These are phyloP conservation scores for Chlamydomonas schloesseri DNA, from an alignment of 139 green algal species.

Conservation along the genomic window DNA sequence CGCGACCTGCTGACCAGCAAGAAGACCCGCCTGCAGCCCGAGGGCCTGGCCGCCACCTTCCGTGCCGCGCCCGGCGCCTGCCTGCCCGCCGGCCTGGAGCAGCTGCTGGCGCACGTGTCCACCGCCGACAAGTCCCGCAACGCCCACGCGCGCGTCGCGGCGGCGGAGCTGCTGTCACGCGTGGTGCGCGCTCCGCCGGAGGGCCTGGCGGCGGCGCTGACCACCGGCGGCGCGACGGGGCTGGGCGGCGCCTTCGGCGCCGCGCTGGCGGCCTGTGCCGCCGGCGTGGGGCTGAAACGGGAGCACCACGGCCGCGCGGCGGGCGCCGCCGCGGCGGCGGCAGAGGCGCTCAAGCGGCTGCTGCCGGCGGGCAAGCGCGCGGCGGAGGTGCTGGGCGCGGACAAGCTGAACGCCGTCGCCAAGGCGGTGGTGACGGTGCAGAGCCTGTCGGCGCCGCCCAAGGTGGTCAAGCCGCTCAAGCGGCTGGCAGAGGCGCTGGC, in stretches of 20 bases:
- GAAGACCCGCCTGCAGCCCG: slow-evolving; percentile 61
- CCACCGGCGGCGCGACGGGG: background rate
- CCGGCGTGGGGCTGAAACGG: slow-evolving; percentile 41
- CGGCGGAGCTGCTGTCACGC: slow-evolving; percentile 50
- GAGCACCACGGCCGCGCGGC: slow-evolving; percentile 39
- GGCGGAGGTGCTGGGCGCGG: slow-evolving; percentile 57
- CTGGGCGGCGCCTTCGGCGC: slow-evolving; percentile 9
- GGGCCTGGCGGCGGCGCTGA: slow-evolving; percentile 31
- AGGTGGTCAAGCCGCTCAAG: slow-evolving; percentile 23
- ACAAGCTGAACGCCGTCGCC: slow-evolving; percentile 49
- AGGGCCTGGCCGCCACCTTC: background rate
- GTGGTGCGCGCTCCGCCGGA: background rate
- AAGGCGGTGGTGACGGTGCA: slow-evolving; percentile 58
- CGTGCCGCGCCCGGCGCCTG: background rate
- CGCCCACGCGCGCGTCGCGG: slow-evolving; percentile 39
- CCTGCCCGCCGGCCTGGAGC: slow-evolving; percentile 5
- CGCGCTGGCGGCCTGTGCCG: slow-evolving; percentile 32
- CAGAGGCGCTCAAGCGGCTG: slow-evolving; percentile 42
- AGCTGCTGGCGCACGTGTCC: background rate
- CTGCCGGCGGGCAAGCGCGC: slow-evolving; percentile 42
- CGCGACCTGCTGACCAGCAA: slow-evolving; percentile 73
- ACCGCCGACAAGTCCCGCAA: slow-evolving; percentile 3
- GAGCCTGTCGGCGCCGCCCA: slow-evolving; percentile 1
- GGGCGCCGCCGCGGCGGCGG: slow-evolving; percentile 8
- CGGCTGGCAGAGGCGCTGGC: slow-evolving; percentile 40